Percentiles rank a stretch among this genome's conserved stretches.
Evolutionary conservation across 441 rosid genomes (phyloP).

Genomic region (Capsella rubella): DNA sequence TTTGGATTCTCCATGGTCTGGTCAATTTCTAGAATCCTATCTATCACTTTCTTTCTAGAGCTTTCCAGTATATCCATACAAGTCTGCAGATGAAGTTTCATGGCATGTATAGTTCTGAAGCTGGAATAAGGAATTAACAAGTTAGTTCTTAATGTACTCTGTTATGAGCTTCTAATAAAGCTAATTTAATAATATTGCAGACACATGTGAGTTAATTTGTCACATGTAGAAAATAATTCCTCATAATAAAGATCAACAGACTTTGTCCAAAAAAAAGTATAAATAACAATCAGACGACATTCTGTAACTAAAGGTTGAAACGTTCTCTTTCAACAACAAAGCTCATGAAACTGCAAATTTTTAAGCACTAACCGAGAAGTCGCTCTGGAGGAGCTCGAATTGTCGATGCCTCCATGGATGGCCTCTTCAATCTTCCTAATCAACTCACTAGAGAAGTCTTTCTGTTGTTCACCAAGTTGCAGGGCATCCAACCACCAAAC

Average conservation of each 20-base stretch:
- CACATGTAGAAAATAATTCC: constrained; percentile 16
- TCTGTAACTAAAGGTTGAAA: constrained; percentile 3
- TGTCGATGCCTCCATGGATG: constrained; percentile 66
- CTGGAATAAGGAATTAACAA: constrained; percentile 53
- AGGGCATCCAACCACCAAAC: constrained; percentile 96
- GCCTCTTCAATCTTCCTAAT: constrained; percentile 89
- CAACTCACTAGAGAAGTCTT: constrained; percentile 70
- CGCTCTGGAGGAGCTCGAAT: constrained; percentile 63
- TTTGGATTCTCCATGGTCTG: constrained; percentile 84
- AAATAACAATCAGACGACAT: background rate
- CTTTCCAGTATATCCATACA: constrained; percentile 77
- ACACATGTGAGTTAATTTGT: background rate
- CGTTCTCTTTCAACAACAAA: constrained; percentile 5
- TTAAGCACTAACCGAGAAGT: constrained; percentile 62
- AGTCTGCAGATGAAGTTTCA: constrained; percentile 88
- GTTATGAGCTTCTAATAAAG: background rate
- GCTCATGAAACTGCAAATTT: constrained; percentile 16
- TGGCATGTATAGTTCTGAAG: constrained; percentile 70
- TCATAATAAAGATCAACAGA: constrained; percentile 14
- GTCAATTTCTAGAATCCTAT: constrained; percentile 78
- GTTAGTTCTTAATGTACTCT: constrained; percentile 32
- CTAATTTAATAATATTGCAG: constrained; percentile 22
- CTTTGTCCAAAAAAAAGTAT: background rate
- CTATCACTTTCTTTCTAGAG: constrained; percentile 68
- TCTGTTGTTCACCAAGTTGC: constrained; percentile 66